phyloP scores from a whole-genome alignment of 1,139 yeast genomes.

The Saccharomyces hybrid region DNA sequence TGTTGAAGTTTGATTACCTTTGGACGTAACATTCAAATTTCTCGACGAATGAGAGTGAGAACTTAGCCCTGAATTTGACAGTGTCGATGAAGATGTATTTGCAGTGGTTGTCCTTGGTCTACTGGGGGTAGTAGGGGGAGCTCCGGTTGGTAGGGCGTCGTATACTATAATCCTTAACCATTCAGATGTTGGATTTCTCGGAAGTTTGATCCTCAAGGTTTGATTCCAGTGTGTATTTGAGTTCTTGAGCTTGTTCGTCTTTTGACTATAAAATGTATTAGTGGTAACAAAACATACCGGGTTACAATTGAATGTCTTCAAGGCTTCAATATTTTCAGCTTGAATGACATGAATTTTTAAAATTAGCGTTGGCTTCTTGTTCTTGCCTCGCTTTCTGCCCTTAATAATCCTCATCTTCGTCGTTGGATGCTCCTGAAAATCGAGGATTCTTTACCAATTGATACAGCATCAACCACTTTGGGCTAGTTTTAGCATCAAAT shows the following conservation, averaged over 20 bases:
- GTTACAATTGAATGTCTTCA: constrained; percentile 25
- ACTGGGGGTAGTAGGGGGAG: neutral
- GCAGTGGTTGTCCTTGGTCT: neutral
- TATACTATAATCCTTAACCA: constrained; percentile 25
- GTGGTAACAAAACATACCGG: constrained; percentile 28
- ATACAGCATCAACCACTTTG: neutral
- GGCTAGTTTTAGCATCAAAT: neutral
- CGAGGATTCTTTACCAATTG: neutral
- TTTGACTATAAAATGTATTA: constrained; percentile 20
- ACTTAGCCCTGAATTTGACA: constrained; percentile 1
- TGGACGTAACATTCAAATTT: neutral
- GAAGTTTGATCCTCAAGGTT: constrained; percentile 23
- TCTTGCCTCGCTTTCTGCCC: constrained; percentile 11
- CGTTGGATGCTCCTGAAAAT: neutral
- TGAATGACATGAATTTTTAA: constrained; percentile 21
- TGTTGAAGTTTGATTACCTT: neutral
- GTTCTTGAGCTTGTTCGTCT: constrained; percentile 20
- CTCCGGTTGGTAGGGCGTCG: constrained; percentile 16
- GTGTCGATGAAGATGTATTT: neutral
- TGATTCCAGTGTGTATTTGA: constrained; percentile 25
- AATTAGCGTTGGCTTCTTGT: constrained; percentile 12
- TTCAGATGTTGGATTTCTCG: constrained; percentile 23
- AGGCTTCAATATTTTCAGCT: constrained; percentile 19
- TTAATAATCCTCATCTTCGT: constrained; percentile 17
- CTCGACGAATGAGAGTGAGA: neutral